Evolutionary conservation across 192 early-diverging fungal species (phyloP), one percentile per base, ranked within the genome.

Genomic region (Paraglomus brasilianum): DNA sequence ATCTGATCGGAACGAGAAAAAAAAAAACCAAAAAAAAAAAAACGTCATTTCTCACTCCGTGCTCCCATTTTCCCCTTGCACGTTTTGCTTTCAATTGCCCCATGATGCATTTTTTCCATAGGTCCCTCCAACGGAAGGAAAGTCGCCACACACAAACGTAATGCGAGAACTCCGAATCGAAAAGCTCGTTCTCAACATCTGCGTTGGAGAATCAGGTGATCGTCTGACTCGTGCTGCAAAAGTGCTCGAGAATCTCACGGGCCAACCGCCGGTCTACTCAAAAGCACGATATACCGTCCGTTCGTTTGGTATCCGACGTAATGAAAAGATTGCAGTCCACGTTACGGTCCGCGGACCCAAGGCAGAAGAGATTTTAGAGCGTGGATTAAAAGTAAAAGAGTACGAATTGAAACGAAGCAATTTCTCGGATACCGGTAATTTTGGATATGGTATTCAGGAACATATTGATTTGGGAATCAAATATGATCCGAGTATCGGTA

Each of bases 381-480:
- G 96, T 82, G 97, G 97, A 73, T 85, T 99, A 74, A 98, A 98
- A 91, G 97, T 99, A 80, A 97, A 96, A 91, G 97, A 99, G 81
- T 99, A 95, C 87, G 97, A 99, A 85, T 85, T 99, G 46, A 88
- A 88, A 80, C 84, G 84, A 56, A 78, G 86, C 81, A 99, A 99
- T 93, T 99, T 98, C 87, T 96, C 93, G 42, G 86, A 80, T 55
- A 97, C 95, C 66, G 97, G 97, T 64, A 98, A 99, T 93, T 99
- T 99, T 76, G 97, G 97, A 76, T 99, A 98, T 85, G 97, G 97
- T 95, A 93, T 99, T 86, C 91, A 97, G 79, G 97, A 99, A 86
- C 97, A 99, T 89, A 99, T 99, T 75, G 97, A 98, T 87, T 88
- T 99, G 82, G 96, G 95, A 80, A 98, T 99, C 89, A 98, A 99